Base-by-base conservation (phyloP, 2,329 filamentous ascomycete species). In the Dactylellina sp. region DNA sequence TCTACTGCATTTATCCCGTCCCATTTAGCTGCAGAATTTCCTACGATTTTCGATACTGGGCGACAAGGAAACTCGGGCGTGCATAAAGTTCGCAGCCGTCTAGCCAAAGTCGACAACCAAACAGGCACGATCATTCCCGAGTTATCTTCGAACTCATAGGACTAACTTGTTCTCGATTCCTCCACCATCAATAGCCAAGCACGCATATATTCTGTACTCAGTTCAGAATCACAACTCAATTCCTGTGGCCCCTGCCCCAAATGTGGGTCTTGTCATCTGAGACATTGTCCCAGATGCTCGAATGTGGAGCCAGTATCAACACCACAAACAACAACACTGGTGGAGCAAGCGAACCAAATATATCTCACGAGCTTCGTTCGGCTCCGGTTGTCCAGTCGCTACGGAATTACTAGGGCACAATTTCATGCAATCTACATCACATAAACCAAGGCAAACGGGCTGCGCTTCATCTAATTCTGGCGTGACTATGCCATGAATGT, bases 251-350 rank as follows among this genome's bases (percentile, higher is more conserved):
- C 65, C 37, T 65, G 60, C 47, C 39, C 28, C 53, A 60, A n/a
- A 32, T 64, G 68, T 64, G 68, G 68, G 59, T 59, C 68, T 46
- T 46, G 12, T 40, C 59, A 72, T 72, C 55, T 72, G 68, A 72
- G 68, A 72, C 68, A 72, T 53, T 72, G 68, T 72, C 16, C 68
- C 68, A 72, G 68, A 72, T 72, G 68, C 68, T 60, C 49, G 22
- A 72, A 72, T 59, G 59, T 64, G 68, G 68, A 59, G 57, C 60
- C 60, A 60, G 39, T 52, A 63, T 64, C 57, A 72, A 72, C 68
- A 64, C 59, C 39, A 47, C 35, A 39, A 59, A 53, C 37, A 22
- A 68, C 55, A 46, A 56, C 44, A 68, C 16, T 46, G 59, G 57
- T 64, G 57, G 50, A 59, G 61, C 53, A 56, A 57, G 52, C 62